These are phyloP conservation scores for Porogramme epimiltina DNA, from an alignment of 1,284 basidiomycete species.

Conservation along the genomic window DNA sequence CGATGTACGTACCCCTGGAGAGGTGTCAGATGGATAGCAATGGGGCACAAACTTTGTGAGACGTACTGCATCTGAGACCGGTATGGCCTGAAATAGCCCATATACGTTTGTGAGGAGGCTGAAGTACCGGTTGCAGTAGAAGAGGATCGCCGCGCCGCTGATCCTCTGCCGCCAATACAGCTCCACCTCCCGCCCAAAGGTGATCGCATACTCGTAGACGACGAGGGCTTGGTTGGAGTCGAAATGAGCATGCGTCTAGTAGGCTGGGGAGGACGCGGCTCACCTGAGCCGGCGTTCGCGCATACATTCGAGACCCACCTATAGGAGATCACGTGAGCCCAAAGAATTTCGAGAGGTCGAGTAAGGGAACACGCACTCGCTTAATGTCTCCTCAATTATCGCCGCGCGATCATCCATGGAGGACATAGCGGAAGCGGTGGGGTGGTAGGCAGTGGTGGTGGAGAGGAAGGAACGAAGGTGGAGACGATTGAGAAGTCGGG, in stretches of 20 bases:
- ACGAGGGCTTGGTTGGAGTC: neutral
- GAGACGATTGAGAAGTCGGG: too few species aligned
- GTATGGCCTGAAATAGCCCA: too few species aligned
- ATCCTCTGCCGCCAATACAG: neutral
- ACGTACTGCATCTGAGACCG: too few species aligned
- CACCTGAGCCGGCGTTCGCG: conserved; percentile 4
- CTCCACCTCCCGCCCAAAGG: conserved; percentile 1
- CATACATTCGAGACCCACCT: neutral
- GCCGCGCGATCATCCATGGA: neutral
- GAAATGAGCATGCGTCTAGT: neutral
- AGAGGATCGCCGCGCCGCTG: neutral
- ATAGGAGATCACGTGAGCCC: too few species aligned
- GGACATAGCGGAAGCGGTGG: neutral
- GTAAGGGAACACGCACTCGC: neutral
- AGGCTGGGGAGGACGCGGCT: neutral
- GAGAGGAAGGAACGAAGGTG: too few species aligned
- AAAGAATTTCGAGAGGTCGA: too few species aligned
- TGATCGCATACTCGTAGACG: conserved; percentile 8
- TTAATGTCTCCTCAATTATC: neutral
- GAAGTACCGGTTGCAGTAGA: neutral
- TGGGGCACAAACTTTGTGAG: too few species aligned
- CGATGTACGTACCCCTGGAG: too few species aligned
- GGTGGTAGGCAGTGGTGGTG: too few species aligned
- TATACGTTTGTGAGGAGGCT: neutral
- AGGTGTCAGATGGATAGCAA: too few species aligned